These are phyloP conservation scores for Chlorella sorokiniana DNA, from an alignment of 139 green algal species.

Conservation along the genomic window DNA sequence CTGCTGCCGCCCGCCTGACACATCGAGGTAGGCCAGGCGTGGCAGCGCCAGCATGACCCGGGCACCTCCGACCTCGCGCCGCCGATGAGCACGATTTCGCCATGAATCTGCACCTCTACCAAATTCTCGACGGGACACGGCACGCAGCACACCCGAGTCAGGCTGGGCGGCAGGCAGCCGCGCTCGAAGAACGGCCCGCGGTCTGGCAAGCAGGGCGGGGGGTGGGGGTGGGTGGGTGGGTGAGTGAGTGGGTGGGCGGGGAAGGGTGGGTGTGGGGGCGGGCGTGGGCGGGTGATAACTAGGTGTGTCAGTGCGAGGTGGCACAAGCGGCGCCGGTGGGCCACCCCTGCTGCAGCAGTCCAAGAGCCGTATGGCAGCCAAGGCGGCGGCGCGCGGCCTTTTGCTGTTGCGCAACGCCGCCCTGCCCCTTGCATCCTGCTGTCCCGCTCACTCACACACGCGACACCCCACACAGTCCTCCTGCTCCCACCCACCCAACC, in stretches of 20 bases:
- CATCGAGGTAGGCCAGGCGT: slow-evolving; percentile 7
- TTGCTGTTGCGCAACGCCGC: no score
- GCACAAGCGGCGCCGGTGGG: no score
- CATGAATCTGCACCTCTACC: background rate
- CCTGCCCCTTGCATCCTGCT: no score
- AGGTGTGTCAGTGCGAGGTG: background rate
- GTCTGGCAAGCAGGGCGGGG: slow-evolving; percentile 10
- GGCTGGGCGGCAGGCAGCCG: background rate
- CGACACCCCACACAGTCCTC: no score
- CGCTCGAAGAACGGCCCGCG: background rate
- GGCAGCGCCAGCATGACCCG: slow-evolving; percentile 4
- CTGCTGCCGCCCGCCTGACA: background rate
- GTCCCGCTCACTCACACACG: no score
- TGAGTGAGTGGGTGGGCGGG: no score
- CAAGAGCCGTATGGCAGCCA: no score
- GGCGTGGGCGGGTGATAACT: no score
- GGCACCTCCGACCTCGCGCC: background rate
- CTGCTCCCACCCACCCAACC: no score
- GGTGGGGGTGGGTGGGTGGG: background rate
- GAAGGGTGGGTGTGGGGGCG: no score
- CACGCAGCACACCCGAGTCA: slow-evolving; percentile 24
- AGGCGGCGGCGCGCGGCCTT: no score
- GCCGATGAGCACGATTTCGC: background rate
- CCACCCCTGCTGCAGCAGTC: no score
- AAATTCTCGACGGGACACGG: background rate